Evolutionary conservation across 2,329 filamentous ascomycete genomes (phyloP), one percentile per base, ranked within the genome.

Genomic region (Cyphellophora attinorum): DNA sequence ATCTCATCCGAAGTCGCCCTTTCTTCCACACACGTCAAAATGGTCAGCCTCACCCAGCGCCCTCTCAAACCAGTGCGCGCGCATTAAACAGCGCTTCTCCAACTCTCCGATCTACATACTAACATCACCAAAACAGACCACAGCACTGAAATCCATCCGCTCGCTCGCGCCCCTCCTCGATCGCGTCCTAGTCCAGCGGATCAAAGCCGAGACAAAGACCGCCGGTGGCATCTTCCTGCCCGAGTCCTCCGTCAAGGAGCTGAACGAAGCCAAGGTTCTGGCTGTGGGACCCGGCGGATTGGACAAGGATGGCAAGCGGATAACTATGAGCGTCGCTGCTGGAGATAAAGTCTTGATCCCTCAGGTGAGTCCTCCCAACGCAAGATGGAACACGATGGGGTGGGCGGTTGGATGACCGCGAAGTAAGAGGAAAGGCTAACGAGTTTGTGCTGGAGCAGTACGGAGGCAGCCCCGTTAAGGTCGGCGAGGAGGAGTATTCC

Each of bases 191-290:
- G 85, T 98, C 51, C 91, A 98, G 79, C 85, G 91, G 66, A 68
- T 95, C 69, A 96, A 96, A 73, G 84, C 89, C 56, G 89, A 96
- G 68, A 65, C 86, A 59, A 95, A 95, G 76, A 98, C 91, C 32
- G 86, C 91, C 53, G 80, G 80, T 56, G 91, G 91, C 56, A 94
- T 98, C 74, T 95, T 93, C 74, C 83, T 98, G 48, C 91, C 91
- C 51, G 91, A 98, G 72, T 88, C 81, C 44, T 84, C 81, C 56
- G 85, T 96, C 58, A 94, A 98, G 76, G 91, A 98, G 65, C 76
- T 96, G 60, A 96, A 95, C 67, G 89, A 96, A 73, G 91, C 85
- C 54, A 88, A 85, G 67, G 91, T 98, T 37, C 71, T 98, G 42
- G 91, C 91, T 44, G 89, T 98, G 45, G 91, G 91, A 35, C 91